A percentile compares a stretch with the other conserved stretches of the same genome.
Evolutionary conservation across 108 stramenopile genomes (phyloP).

Genomic region (Skeletonema potamos): DNA sequence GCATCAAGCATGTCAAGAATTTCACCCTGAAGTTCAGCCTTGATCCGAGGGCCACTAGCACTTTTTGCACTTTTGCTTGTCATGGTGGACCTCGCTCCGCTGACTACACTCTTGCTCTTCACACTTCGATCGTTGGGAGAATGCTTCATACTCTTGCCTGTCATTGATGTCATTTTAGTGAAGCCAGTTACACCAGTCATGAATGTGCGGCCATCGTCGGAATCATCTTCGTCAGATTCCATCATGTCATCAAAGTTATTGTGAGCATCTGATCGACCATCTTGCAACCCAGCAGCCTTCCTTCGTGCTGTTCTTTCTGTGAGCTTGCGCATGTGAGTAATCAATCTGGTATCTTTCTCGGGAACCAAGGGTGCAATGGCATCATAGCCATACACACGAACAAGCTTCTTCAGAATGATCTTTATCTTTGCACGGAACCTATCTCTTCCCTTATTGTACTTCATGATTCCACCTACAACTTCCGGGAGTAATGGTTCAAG

Average conservation of each 20-base stretch:
- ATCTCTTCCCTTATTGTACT: constrained; percentile 78
- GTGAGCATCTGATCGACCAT: constrained; percentile 27
- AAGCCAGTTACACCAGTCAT: constrained; percentile 74
- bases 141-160: constrained; percentile 35
- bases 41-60: constrained; percentile 46
- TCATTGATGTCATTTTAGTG: constrained; percentile 52
- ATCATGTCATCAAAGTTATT: constrained; percentile 74
- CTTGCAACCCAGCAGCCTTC: constrained; percentile 49
- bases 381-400: constrained; percentile 85
- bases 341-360: constrained; percentile 74
- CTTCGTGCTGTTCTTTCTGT: constrained; percentile 64
- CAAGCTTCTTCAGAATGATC: constrained; percentile 91
- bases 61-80: constrained; percentile 36
- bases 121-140: constrained; percentile 26
- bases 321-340: constrained; percentile 88
- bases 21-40: constrained; percentile 66
- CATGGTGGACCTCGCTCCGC: constrained; percentile 26
- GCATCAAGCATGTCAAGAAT: constrained; percentile 84
- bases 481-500: constrained; percentile 78
- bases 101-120: constrained; percentile 25
- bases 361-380: constrained; percentile 76
- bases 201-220: constrained; percentile 79
- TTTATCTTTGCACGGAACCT: constrained; percentile 91
- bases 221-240: constrained; percentile 87
- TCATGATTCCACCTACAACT: constrained; percentile 75